These are phyloP conservation scores for Berberis thunbergii DNA, from an alignment of 164 flowering plant genomes.

Conservation along the genomic window DNA sequence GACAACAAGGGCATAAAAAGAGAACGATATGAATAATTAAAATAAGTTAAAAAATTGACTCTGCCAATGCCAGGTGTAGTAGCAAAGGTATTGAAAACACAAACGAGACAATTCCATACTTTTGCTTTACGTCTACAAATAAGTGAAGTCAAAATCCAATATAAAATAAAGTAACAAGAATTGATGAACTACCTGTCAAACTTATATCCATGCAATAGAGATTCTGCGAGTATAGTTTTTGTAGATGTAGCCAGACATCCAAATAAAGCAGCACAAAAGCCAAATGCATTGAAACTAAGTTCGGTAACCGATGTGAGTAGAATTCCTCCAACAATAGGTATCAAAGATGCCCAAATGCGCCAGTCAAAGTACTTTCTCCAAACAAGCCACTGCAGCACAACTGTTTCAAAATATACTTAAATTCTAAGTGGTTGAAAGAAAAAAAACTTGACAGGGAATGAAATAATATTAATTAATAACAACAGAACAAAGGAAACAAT, in stretches of 20 bases:
- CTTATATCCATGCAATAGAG: slow-evolving; percentile 89
- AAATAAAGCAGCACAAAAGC: slow-evolving; percentile 87
- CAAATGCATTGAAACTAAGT: slow-evolving; percentile 81
- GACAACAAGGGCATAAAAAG: too few relatives aligned
- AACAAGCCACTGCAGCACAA: slow-evolving; percentile 89
- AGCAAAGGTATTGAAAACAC: too few relatives aligned
- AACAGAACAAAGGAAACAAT: neutral
- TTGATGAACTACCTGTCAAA: slow-evolving; percentile 63
- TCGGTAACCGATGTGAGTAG: slow-evolving; percentile 92
- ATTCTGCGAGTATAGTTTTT: slow-evolving; percentile 94
- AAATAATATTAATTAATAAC: too few relatives aligned
- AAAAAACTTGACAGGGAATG: too few relatives aligned
- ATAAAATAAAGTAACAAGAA: neutral
- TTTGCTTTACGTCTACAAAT: too few relatives aligned
- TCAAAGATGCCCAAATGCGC: slow-evolving; percentile 85
- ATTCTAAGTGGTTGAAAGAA: neutral
- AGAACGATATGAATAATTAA: too few relatives aligned
- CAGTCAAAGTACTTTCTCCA: slow-evolving; percentile 88
- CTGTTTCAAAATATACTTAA: slow-evolving; percentile 23
- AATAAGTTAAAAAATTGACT: too few relatives aligned
- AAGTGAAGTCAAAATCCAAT: too few relatives aligned
- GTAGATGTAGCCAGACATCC: slow-evolving; percentile 97
- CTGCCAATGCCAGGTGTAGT: too few relatives aligned
- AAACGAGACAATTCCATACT: too few relatives aligned
- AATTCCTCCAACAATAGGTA: slow-evolving; percentile 96